Evolutionary conservation across 148 eudicot species (phyloP), one percentile per base, ranked within the genome.

Genomic region (Rhododendron molle): DNA sequence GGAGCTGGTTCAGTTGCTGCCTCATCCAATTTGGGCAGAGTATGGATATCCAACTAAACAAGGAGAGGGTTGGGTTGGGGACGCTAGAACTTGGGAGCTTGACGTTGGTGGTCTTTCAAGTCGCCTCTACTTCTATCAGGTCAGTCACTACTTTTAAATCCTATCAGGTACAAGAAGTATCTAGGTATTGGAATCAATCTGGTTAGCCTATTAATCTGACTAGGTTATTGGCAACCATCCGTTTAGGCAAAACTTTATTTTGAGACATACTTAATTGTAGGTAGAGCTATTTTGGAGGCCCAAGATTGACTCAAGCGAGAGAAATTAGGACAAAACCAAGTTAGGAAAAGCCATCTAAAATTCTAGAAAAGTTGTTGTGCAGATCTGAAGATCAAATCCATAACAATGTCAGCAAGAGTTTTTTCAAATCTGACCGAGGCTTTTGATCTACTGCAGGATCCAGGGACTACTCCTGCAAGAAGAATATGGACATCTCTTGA

Each of bases 41-140:
- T 94, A 95, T 84, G 98, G 96, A 10, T 95, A 93, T 84, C 98
- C 98, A 2, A 93, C 95, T 3, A 93, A 92, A 86, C 88, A 88
- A 20, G 98, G 98, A 50, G 93, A 95, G 1, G 98, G 98, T 7
- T 95, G 98, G 98, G 86, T 93, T 73, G 96, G 96, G 6, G 95
- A 94, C 88, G 89, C 90, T 56, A 93, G 93, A 72, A 89, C 92
- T 14, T 95, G 98, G 98, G 94, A 92, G 88, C 93, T 95, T 32
- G 92, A 95, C 79, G 95, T 93, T 83, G 98, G 98, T 36, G 94
- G 93, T 40, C 95, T 95, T 46, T 91, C 98, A 10, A 91, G 94
- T 76, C 88, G 95, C 86, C 94, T 95, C 79, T 94, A 90, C 85
- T 95, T 95, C 81, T 95, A 95, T 89, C 98, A 93, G 94, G 97